Evolutionary conservation across 306 rosid species (phyloP), one percentile per base, ranked within the genome.

Genomic region (Cucumis melo): DNA sequence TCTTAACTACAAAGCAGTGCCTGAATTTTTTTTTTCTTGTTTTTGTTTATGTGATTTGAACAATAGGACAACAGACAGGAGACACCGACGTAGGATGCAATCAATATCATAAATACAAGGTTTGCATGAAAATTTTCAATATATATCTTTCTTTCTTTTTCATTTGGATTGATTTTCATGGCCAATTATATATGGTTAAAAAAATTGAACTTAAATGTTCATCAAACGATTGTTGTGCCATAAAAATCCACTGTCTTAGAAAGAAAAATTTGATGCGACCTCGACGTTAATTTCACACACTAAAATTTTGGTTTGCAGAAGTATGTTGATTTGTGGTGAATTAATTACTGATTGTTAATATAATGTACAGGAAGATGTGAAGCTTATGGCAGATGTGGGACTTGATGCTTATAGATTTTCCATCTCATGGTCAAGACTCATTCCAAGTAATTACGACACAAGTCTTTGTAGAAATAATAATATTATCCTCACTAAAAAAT

Each of bases 341-440:
- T 50, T 50, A 6, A 6, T 32, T 44, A 5, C 9, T 13, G n/a
- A 13, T 19, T 44, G 56, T 41, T 57, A 56, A n/a, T n/a, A 32
- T 32, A 32, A 32, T 2, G 6, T 89, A 81, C 84, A 90, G 98
- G 94, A 89, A 87, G 94, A 92, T 85, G 96, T 87, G 76, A 79
- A 42, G 48, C 89, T 90, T 41, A 90, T 90, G 98, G 93, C 57
- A 36, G 87, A 92, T 70, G 83, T 81, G 19, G 96, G 98, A 41
- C 79, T 90, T 62, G 94, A 90, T 2, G 96, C 88, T 5, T 89
- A 87, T 42, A 87, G 94, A 87, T 90, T 92, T 82, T 92, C 98
- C 62, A 90, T 90, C 80, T 90, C 98, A 21, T 89, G 96, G 94
- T 90, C 94, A 0, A 87, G 98, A 81, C 81, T 92, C 21, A 83